Evolutionary conservation across 805 yeast species (phyloP).

Genomic region (Myxozyma lipomycoides): DNA sequence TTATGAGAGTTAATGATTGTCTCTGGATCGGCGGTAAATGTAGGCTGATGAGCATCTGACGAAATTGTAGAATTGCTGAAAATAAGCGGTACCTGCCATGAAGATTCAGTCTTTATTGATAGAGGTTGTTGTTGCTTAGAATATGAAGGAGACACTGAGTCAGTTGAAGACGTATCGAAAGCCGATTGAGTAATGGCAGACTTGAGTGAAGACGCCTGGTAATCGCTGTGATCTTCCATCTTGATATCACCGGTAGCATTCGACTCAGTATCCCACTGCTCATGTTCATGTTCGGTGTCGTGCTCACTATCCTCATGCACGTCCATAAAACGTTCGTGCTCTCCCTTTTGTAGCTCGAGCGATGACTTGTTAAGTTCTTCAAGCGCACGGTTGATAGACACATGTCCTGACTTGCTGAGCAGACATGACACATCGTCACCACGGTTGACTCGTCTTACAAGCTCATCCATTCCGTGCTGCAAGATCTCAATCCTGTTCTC

Average conservation of each 20-base stretch:
- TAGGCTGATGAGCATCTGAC: neutral
- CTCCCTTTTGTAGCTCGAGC: constrained; percentile 21
- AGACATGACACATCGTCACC: constrained; percentile 27
- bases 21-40: constrained; percentile 12
- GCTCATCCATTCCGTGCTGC: constrained; percentile 30
- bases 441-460: constrained; percentile 26
- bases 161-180: neutral
- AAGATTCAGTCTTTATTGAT: neutral
- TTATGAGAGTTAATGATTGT: constrained; percentile 18
- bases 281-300: constrained; percentile 24
- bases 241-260: constrained; percentile 1
- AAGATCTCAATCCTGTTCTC: constrained; percentile 56
- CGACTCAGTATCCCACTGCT: constrained; percentile 11
- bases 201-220: neutral
- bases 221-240: constrained; percentile 1
- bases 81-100: neutral
- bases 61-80: neutral
- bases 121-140: no score
- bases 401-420: constrained; percentile 25
- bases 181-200: neutral
- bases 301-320: constrained; percentile 19
- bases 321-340: constrained; percentile 17
- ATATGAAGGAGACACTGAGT: no score
- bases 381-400: constrained; percentile 30
- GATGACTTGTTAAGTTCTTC: constrained; percentile 26